phyloP scores from a whole-genome alignment of 257 asterid genomes.

The Nicotiana knightiana region DNA sequence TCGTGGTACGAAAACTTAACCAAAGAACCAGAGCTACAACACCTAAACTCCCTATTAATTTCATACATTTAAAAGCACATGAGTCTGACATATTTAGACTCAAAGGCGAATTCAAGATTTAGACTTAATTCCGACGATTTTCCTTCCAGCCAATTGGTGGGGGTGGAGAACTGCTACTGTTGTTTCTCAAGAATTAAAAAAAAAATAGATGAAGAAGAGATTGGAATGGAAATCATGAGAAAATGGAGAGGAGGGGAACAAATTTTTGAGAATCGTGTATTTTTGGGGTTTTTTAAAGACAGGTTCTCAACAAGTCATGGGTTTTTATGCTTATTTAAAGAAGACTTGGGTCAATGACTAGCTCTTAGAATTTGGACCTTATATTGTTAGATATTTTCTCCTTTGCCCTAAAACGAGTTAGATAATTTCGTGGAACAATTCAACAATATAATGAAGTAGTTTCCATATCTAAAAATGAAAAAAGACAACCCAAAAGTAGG shows the following conservation, averaged over 20 bases:
- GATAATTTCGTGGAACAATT: neutral
- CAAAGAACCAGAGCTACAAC: constrained; percentile 67
- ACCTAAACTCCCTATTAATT: constrained; percentile 62
- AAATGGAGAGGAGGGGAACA: neutral
- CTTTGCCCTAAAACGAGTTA: neutral
- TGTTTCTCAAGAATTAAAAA: neutral
- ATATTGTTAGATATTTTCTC: neutral
- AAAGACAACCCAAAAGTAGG: too few species aligned
- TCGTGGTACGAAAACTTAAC: constrained; percentile 62
- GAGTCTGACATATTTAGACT: neutral
- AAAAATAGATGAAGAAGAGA: neutral
- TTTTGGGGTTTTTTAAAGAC: neutral
- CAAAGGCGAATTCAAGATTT: neutral
- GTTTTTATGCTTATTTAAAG: neutral
- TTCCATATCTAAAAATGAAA: neutral
- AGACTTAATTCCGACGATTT: neutral
- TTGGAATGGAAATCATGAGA: neutral
- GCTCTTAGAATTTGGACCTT: neutral
- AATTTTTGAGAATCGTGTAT: neutral
- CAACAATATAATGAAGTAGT: neutral
- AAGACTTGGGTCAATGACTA: neutral
- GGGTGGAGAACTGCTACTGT: neutral
- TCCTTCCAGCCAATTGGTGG: neutral
- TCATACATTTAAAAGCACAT: constrained; percentile 26
- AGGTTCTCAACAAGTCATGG: neutral